A percentile compares a stretch with the other conserved stretches of the same genome.
These are phyloP conservation scores for Mycena belliarum DNA, from an alignment of 768 basidiomycete genomes.

Conservation along the genomic window DNA sequence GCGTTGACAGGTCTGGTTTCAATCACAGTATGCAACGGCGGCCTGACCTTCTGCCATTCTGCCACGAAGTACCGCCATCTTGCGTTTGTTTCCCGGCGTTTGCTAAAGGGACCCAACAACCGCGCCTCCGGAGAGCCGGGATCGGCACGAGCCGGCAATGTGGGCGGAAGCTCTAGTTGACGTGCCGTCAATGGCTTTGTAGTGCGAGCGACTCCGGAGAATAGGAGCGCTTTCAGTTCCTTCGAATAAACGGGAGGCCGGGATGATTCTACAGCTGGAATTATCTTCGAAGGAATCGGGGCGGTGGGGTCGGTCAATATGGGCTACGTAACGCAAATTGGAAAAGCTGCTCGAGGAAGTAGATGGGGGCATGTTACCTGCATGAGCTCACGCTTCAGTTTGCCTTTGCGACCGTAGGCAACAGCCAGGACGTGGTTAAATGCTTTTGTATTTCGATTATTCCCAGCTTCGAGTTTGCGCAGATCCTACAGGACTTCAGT, in stretches of 20 bases:
- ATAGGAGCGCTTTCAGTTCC: slow-evolving; percentile 63
- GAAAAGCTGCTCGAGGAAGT: background rate
- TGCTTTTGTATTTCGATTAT: slow-evolving; percentile 45
- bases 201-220: slow-evolving; percentile 45
- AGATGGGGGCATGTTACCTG: slow-evolving; percentile 44
- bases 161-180: slow-evolving; percentile 51
- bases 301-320: slow-evolving; percentile 49
- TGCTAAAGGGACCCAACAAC: slow-evolving; percentile 67
- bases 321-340: slow-evolving; percentile 42
- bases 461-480: slow-evolving; percentile 54
- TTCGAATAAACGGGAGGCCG: slow-evolving; percentile 68
- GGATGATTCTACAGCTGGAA: slow-evolving; percentile 51
- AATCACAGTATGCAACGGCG: slow-evolving; percentile 58
- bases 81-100: slow-evolving; percentile 72
- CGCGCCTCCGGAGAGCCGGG: slow-evolving; percentile 58
- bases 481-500: slow-evolving; percentile 44
- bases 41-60: slow-evolving; percentile 55
- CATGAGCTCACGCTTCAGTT: slow-evolving; percentile 67
- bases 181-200: slow-evolving; percentile 44
- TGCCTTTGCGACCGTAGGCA: slow-evolving; percentile 79
- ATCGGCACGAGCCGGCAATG: slow-evolving; percentile 57
- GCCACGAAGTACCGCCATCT: slow-evolving; percentile 63
- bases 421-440: slow-evolving; percentile 62
- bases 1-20: slow-evolving; percentile 14
- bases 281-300: slow-evolving; percentile 47